Evolutionary conservation across 1,284 basidiomycete species (phyloP).

Genomic region (Volvariella volvacea): DNA sequence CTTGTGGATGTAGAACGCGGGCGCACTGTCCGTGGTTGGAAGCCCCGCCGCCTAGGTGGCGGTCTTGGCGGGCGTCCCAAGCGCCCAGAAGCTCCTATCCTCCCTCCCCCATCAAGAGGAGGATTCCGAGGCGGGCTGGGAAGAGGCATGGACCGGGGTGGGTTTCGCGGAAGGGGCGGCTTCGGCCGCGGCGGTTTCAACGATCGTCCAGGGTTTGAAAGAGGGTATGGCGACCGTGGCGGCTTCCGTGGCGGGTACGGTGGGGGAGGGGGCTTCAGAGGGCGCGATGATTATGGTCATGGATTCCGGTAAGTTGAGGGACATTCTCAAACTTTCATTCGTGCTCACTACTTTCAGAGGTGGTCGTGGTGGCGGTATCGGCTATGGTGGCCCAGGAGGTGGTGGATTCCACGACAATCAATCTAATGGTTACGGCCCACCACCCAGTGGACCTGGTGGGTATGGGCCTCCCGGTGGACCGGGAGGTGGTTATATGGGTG

Average conservation of each 20-base stretch:
- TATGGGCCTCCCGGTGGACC: conserved; percentile 28
- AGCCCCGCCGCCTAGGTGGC: conserved; percentile 90
- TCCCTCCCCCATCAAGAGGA: conserved; percentile 20
- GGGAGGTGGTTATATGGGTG: conserved; percentile 24
- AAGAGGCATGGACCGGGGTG: conserved; percentile 18
- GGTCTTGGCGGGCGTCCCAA: conserved; percentile 95
- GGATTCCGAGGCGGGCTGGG: conserved; percentile 36
- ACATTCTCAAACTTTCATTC: conserved; percentile 6
- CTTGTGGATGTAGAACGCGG: conserved; percentile 98
- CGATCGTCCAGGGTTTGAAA: conserved; percentile 11
- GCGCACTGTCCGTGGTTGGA: conserved; percentile 97
- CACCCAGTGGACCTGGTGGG: conserved; percentile 40
- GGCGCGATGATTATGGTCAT: conserved; percentile 21
- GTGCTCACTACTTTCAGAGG: conserved; percentile 34
- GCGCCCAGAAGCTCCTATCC: conserved; percentile 46
- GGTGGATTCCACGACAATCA: conserved; percentile 51
- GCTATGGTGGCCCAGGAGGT: conserved; percentile 37
- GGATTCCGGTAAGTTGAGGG: conserved; percentile 43
- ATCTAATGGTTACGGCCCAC: conserved; percentile 50
- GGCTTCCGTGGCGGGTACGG: conserved; percentile 20
- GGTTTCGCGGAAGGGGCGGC: conserved; percentile 23
- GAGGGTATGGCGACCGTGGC: conserved; percentile 20
- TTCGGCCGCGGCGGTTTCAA: conserved; percentile 24
- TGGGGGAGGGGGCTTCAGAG: conserved; percentile 26
- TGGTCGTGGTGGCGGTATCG: conserved; percentile 67